Evolutionary conservation across 2,329 filamentous ascomycete species (phyloP).

Genomic region (Nannizzia gypsea): DNA sequence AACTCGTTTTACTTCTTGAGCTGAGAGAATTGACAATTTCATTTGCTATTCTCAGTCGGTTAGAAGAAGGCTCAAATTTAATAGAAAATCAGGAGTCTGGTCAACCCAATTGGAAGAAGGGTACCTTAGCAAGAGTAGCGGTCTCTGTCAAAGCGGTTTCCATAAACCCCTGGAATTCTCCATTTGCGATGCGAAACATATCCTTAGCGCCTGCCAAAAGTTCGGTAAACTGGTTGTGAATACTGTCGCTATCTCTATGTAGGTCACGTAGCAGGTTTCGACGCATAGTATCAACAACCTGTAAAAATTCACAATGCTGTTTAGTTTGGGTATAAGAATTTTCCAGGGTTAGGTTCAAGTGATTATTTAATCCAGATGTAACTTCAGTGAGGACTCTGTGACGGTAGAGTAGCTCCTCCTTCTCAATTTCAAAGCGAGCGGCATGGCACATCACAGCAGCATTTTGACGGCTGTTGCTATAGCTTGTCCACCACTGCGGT

Average conservation of each 20-base stretch:
- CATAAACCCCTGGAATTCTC: constrained; percentile 14
- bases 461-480: constrained; percentile 50
- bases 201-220: constrained; percentile 21
- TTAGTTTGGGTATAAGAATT: constrained; percentile 22
- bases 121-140: constrained; percentile 11
- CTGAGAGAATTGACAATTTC: constrained; percentile 5
- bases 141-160: constrained; percentile 10
- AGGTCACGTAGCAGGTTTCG: constrained; percentile 23
- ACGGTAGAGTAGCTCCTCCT: constrained; percentile 33
- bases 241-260: constrained; percentile 19
- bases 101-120: constrained; percentile 1
- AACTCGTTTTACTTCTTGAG: constrained; percentile 14
- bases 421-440: constrained; percentile 47
- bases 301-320: constrained; percentile 25
- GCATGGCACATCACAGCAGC: constrained; percentile 52
- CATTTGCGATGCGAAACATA: constrained; percentile 17
- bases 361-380: constrained; percentile 25
- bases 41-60: constrained; percentile 19
- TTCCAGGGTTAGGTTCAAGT: constrained; percentile 25
- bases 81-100: not conserved
- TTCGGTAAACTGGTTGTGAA: constrained; percentile 18
- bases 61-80: not conserved
- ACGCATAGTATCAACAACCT: constrained; percentile 23
- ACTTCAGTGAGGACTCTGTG: constrained; percentile 30
- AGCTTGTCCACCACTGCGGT: constrained; percentile 52